Conservation (phyloP, 768 basidiomycete genomes). For the Termitomyces eurrhizus region DNA sequence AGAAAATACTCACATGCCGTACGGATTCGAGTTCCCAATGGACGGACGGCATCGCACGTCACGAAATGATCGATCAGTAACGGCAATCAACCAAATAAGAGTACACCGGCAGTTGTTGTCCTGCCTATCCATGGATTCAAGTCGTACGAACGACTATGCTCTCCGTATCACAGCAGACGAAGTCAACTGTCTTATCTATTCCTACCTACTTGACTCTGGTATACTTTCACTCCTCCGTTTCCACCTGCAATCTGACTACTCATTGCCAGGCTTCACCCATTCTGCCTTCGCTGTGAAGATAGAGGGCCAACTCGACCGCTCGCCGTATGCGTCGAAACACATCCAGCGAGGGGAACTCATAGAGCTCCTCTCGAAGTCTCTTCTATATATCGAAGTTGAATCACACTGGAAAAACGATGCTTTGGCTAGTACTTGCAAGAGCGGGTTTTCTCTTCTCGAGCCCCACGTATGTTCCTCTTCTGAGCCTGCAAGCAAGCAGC, state of each 20-base stretch:
- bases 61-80: constrained; percentile 16
- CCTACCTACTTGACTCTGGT: constrained; percentile 85
- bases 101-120: not conserved
- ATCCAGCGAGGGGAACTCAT: constrained; percentile 80
- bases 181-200: constrained; percentile 80
- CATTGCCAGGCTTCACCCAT: constrained; percentile 65
- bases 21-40: not conserved
- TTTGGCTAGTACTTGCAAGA: constrained; percentile 62
- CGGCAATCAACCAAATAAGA: constrained; percentile 10
- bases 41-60: constrained; percentile 11
- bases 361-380: constrained; percentile 74
- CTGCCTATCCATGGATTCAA: constrained; percentile 4
- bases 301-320: constrained; percentile 69
- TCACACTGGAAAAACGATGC: constrained; percentile 71
- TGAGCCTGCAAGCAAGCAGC: constrained; percentile 33
- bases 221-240: not conserved
- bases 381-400: constrained; percentile 81
- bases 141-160: constrained; percentile 21
- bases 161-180: constrained; percentile 76
- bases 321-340: constrained; percentile 64
- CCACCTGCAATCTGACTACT: not conserved
- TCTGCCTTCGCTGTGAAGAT: constrained; percentile 77
- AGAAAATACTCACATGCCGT: constrained; percentile 6
- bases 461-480: constrained; percentile 60
- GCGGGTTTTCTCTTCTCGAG: constrained; percentile 71